phyloP scores from a whole-genome alignment of 768 basidiomycete genomes.

The Chalciporus chontae region DNA sequence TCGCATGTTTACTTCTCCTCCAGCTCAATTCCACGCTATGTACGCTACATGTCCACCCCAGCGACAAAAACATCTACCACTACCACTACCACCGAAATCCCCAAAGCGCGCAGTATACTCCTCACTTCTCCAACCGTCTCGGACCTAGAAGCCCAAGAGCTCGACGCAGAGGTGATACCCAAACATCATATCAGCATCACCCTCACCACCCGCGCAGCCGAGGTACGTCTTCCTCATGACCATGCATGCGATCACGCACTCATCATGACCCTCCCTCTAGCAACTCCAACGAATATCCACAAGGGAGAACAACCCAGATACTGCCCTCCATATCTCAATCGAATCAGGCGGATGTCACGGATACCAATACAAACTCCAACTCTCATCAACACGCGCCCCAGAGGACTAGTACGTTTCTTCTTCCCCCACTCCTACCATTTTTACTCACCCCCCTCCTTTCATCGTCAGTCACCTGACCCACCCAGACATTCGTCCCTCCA shows the following conservation, averaged over 20 bases:
- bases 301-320: conserved; percentile 16
- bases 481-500: conserved; percentile 65
- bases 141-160: conserved; percentile 56
- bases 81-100: conserved; percentile 27
- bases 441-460: neutral
- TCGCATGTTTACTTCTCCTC: neutral
- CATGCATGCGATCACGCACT: neutral
- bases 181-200: conserved; percentile 50
- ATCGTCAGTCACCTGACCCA: conserved; percentile 59
- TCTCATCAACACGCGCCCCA: conserved; percentile 54
- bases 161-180: conserved; percentile 59
- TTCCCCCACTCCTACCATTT: neutral
- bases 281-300: conserved; percentile 71
- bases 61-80: neutral
- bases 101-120: conserved; percentile 45
- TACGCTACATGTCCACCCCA: no score
- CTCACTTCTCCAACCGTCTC: conserved; percentile 48
- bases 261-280: conserved; percentile 40
- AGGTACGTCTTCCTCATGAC: conserved; percentile 40
- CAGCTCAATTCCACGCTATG: no score
- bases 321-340: conserved; percentile 78
- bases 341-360: conserved; percentile 97
- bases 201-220: conserved; percentile 73
- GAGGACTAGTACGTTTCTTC: conserved; percentile 79
- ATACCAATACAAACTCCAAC: conserved; percentile 91